phyloP scores from a whole-genome alignment of 2,329 filamentous ascomycete species.

The Septoria linicola region DNA sequence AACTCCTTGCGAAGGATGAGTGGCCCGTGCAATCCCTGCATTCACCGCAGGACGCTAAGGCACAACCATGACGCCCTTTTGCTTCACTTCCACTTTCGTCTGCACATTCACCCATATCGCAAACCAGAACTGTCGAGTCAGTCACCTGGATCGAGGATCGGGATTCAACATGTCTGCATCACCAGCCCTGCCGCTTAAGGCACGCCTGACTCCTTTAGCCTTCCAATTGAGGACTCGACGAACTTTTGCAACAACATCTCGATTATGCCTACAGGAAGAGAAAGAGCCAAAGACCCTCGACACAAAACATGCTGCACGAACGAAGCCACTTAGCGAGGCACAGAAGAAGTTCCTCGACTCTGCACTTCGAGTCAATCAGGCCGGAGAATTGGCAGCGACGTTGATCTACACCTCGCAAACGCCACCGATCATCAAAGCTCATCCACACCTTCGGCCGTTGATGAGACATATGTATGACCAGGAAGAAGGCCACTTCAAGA shows the following conservation, averaged over 20 bases:
- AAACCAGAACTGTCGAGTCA: neutral
- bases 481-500: constrained; percentile 80
- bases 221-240: constrained; percentile 33
- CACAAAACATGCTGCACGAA: constrained; percentile 19
- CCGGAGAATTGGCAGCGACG: constrained; percentile 93
- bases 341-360: constrained; percentile 75
- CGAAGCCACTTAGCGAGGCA: constrained; percentile 38
- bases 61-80: constrained; percentile 1
- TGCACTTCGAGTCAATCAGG: constrained; percentile 92
- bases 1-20: neutral
- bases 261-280: constrained; percentile 23
- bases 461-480: constrained; percentile 99
- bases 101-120: neutral
- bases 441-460: constrained; percentile 83
- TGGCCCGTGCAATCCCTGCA: constrained; percentile 5
- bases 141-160: neutral
- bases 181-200: constrained; percentile 29
- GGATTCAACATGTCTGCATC: constrained; percentile 7
- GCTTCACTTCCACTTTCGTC: neutral
- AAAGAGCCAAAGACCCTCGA: constrained; percentile 24
- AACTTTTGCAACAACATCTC: constrained; percentile 25
- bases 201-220: constrained; percentile 31
- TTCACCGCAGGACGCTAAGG: constrained; percentile 1
- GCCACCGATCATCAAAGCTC: constrained; percentile 71
- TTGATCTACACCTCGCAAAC: constrained; percentile 91